Evolutionary conservation across 2,329 filamentous ascomycete genomes (phyloP).

Genomic region (Penicillium griseofulvum): DNA sequence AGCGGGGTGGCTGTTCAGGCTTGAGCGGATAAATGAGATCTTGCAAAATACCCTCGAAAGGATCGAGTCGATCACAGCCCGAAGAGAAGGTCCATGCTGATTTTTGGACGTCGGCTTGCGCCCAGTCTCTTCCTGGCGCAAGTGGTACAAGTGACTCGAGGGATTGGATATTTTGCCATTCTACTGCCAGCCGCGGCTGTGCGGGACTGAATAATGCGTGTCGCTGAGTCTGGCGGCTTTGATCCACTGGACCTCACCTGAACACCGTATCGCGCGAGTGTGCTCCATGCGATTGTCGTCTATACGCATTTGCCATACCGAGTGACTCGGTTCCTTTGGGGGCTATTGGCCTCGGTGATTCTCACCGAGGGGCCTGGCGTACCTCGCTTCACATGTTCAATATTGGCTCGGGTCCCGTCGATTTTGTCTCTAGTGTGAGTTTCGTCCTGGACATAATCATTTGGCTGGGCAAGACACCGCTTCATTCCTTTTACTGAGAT

Average conservation of each 20-base stretch:
- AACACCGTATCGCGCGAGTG: neutral
- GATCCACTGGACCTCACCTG: neutral
- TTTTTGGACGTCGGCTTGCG: neutral
- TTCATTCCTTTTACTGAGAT: neutral
- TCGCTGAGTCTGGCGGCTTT: neutral
- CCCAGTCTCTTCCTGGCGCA: neutral
- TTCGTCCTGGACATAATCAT: neutral
- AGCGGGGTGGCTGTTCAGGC: constrained; percentile 1
- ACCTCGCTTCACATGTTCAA: neutral
- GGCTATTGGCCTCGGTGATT: neutral
- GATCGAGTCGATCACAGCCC: neutral
- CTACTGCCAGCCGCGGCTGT: neutral
- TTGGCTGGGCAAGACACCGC: neutral
- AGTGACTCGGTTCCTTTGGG: neutral
- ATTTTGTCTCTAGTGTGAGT: neutral
- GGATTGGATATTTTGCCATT: neutral
- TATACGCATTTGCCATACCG: neutral
- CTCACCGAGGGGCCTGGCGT: neutral
- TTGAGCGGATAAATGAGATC: neutral
- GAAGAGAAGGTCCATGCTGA: neutral
- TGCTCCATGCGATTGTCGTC: neutral
- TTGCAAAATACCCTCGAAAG: neutral
- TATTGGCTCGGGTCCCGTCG: neutral
- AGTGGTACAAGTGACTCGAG: neutral
- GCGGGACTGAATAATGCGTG: neutral